Base-by-base conservation (phyloP, 768 basidiomycete species). In the Mycena amicta region DNA sequence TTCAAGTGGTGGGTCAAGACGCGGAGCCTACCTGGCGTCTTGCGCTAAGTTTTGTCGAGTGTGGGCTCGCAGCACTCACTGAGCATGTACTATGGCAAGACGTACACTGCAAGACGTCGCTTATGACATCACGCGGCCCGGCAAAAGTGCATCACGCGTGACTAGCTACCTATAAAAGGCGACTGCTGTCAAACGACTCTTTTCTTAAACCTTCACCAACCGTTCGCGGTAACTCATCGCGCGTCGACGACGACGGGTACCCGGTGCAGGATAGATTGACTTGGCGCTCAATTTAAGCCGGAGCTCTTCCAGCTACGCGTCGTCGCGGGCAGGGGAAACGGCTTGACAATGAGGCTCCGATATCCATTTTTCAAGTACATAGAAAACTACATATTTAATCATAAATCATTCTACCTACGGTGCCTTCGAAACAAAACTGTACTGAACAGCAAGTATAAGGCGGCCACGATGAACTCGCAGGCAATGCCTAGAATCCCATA, bases 281-380 rank as follows among this genome's bases (percentile, higher is more conserved):
- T 15, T 23, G 6, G 86, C 79, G 81, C 78, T 75, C 87, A 88
- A 87, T 88, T 89, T 8, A 89, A 89, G 88, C 88, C 88, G 88
- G 87, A 88, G 86, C 83, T 75, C 76, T 79, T 74, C 79, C 70
- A 80, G 75, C 74, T 66, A 65, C 69, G 71, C 75, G 69, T 68
- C 67, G 52, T 62, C 69, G 70, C 71, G 72, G 74, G 77, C 73
- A 73, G 77, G 76, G 77, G 78, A 74, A 78, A 75, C 74, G 77
- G 85, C 86, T 89, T 86, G 88, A 89, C 88, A 89, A 86, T 88
- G 88, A 65, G 66, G 81, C 78, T 82, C 86, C 70, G 65, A 89
- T 85, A 37, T 37, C 33, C 43, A 89, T 73, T 58, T 60, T 54
- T 59, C 39, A 16, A 15, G 5, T 22, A 31, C 16, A 11, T 20